Percentiles rank a stretch among this genome's conserved stretches.
Evolutionary conservation across 208 protist species (phyloP).

Genomic region (Crithidia sp.): DNA sequence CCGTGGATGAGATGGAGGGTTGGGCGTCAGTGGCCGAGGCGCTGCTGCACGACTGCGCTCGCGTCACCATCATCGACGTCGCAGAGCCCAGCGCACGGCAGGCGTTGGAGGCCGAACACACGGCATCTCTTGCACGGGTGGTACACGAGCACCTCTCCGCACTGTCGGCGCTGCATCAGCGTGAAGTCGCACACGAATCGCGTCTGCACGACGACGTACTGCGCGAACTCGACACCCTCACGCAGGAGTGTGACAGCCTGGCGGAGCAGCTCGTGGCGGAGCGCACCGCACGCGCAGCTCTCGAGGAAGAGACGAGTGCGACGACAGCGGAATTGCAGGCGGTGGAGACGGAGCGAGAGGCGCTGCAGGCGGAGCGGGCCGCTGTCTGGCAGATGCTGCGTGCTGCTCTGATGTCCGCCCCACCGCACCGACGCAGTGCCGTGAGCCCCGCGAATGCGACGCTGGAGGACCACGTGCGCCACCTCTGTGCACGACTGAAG

Average conservation of each 20-base stretch:
- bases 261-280: constrained; percentile 4
- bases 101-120: constrained; percentile 8
- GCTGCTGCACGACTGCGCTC: constrained; percentile 30
- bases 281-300: constrained; percentile 4
- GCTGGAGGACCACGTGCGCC: constrained; percentile 22
- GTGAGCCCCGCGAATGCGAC: constrained; percentile 9
- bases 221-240: not conserved
- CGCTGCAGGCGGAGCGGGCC: constrained; percentile 12
- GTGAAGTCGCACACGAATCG: constrained; percentile 3
- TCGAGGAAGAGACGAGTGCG: constrained; percentile 20
- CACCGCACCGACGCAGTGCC: not conserved
- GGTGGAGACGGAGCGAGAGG: constrained; percentile 11
- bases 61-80: constrained; percentile 24
- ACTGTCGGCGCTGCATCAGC: constrained; percentile 2
- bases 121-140: constrained; percentile 9
- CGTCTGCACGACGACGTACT: constrained; percentile 2
- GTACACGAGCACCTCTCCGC: constrained; percentile 8
- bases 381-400: constrained; percentile 17
- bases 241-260: constrained; percentile 10
- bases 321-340: constrained; percentile 2
- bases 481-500: constrained; percentile 15
- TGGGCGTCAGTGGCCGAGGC: constrained; percentile 40
- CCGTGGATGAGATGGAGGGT: constrained; percentile 33
- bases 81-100: constrained; percentile 39
- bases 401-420: not conserved